Evolutionary conservation across 2,329 filamentous ascomycete genomes (phyloP).

Genomic region (Conoideocrella luteorostrata): DNA sequence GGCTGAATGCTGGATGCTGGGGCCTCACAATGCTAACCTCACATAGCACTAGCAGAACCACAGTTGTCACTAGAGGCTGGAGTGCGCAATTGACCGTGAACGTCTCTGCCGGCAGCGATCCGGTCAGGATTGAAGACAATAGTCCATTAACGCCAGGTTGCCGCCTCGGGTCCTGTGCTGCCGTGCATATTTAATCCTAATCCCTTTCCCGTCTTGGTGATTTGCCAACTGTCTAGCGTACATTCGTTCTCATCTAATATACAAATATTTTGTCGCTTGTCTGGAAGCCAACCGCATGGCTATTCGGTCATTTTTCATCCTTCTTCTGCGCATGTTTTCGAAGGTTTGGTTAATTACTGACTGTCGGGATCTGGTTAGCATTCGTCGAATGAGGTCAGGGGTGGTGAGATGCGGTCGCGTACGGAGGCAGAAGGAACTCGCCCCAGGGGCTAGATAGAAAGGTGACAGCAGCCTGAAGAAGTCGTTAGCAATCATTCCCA

Average conservation of each 20-base stretch:
- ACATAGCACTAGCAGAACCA: too few species aligned
- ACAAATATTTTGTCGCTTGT: constrained; percentile 16
- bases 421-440: constrained; percentile 62
- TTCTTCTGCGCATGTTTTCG: too few species aligned
- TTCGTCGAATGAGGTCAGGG: not conserved
- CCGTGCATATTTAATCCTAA: too few species aligned
- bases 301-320: too few species aligned
- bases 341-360: constrained; percentile 4
- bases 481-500: constrained; percentile 8
- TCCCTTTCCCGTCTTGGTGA: not conserved
- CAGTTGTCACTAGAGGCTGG: too few species aligned
- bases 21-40: too few species aligned
- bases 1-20: too few species aligned
- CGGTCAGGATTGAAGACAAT: too few species aligned
- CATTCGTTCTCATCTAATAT: constrained; percentile 17
- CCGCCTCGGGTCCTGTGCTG: too few species aligned
- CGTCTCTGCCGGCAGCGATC: too few species aligned
- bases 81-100: too few species aligned
- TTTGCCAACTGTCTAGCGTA: constrained; percentile 3
- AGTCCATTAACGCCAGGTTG: too few species aligned
- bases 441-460: constrained; percentile 63
- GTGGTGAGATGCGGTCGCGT: constrained; percentile 21
- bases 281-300: not conserved
- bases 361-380: constrained; percentile 1
- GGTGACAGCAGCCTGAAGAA: constrained; percentile 34